Conservation (phyloP, 2,329 filamentous ascomycete species). For the Stagonosporopsis cucurbitacearum region DNA sequence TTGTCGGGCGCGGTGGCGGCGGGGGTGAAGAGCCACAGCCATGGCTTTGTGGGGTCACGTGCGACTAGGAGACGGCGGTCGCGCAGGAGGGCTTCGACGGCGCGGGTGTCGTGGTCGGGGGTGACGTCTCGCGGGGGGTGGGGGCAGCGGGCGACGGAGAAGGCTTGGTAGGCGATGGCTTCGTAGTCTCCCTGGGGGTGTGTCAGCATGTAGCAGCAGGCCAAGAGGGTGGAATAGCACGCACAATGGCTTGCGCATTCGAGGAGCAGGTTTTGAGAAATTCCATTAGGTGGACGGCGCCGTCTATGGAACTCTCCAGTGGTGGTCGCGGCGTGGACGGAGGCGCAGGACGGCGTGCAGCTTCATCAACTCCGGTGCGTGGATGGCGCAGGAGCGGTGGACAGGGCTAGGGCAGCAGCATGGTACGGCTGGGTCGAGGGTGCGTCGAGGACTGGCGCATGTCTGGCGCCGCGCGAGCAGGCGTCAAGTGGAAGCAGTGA, state of each 20-base stretch:
- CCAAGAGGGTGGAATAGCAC: conserved; percentile 1
- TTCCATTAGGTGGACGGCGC: conserved; percentile 47
- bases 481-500: conserved; percentile 16
- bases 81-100: conserved; percentile 41
- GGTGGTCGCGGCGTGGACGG: conserved; percentile 46
- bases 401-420: conserved; percentile 27
- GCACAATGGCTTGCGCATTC: conserved; percentile 49
- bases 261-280: conserved; percentile 48
- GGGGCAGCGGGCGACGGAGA: conserved; percentile 39
- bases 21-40: conserved; percentile 46
- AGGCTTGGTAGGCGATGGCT: conserved; percentile 46
- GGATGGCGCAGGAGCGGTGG: neutral
- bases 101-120: conserved; percentile 37
- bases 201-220: conserved; percentile 23
- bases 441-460: conserved; percentile 35
- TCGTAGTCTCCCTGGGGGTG: conserved; percentile 44
- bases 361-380: conserved; percentile 47
- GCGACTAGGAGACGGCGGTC: conserved; percentile 36
- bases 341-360: conserved; percentile 43
- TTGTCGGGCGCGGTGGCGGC: conserved; percentile 31
- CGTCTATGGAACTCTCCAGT: conserved; percentile 48
- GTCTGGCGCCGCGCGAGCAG: conserved; percentile 29
- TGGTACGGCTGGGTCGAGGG: conserved; percentile 29
- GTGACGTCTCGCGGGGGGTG: conserved; percentile 24
- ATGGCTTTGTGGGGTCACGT: conserved; percentile 40